phyloP scores from a whole-genome alignment of 2,329 filamentous ascomycete genomes.

The Arthroderma sp. region DNA sequence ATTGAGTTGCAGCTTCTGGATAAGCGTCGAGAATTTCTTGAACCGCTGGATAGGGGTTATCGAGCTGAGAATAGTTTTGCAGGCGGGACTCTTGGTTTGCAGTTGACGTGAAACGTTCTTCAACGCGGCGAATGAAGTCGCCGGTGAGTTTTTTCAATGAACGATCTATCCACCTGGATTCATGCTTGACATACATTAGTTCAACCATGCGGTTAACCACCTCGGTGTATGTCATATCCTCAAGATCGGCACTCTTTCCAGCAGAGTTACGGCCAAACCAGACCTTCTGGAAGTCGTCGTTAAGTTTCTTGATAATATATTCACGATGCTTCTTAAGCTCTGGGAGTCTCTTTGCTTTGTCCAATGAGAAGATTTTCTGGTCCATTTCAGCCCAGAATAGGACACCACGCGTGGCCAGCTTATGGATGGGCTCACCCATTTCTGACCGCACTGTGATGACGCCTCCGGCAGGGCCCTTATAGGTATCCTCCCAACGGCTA shows the following conservation, averaged over 20 bases:
- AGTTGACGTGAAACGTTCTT: constrained; percentile 79
- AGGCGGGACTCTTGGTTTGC: constrained; percentile 65
- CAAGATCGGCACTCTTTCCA: constrained; percentile 70
- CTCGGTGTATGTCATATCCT: constrained; percentile 91
- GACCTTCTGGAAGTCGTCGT: constrained; percentile 91
- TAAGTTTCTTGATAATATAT: constrained; percentile 90
- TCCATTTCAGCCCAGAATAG: constrained; percentile 98
- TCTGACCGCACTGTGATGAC: constrained; percentile 94
- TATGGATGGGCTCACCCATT: constrained; percentile 99
- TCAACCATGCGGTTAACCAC: constrained; percentile 78
- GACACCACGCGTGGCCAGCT: constrained; percentile 91
- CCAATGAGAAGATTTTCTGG: constrained; percentile 89
- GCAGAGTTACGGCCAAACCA: constrained; percentile 84
- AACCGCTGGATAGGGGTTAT: constrained; percentile 65
- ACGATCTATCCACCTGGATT: constrained; percentile 80
- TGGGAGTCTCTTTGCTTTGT: constrained; percentile 82
- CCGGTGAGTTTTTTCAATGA: constrained; percentile 73
- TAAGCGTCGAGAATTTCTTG: constrained; percentile 70
- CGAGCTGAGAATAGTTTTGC: constrained; percentile 79
- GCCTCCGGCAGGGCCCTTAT: constrained; percentile 80
- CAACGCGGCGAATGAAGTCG: constrained; percentile 91
- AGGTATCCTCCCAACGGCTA: constrained; percentile 78
- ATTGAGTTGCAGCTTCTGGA: constrained; percentile 72
- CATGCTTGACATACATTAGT: constrained; percentile 81
- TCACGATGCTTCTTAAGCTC: constrained; percentile 80